phyloP scores from a whole-genome alignment of 2,329 filamentous ascomycete species.

The Beauveria sp. region DNA sequence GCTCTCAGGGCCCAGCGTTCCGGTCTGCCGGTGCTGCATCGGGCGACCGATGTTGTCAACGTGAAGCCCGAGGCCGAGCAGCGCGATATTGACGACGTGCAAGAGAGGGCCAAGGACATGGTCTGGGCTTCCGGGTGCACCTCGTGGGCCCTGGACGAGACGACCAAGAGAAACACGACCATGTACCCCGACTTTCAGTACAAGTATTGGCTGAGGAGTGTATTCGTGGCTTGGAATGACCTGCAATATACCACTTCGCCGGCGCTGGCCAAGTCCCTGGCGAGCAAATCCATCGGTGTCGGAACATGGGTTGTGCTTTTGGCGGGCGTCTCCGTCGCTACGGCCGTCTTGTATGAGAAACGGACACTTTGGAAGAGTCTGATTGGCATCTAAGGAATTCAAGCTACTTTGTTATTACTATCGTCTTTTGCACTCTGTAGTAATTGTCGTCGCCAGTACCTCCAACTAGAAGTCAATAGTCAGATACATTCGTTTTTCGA shows the following conservation, averaged over 20 bases:
- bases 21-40: not conserved
- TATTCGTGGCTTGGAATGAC: slow-evolving; percentile 34
- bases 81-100: slow-evolving; percentile 26
- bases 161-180: slow-evolving; percentile 39
- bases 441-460: no score
- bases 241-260: slow-evolving; percentile 11
- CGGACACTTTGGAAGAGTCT: not conserved
- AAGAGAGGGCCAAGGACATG: slow-evolving; percentile 32
- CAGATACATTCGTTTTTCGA: not conserved
- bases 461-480: no score
- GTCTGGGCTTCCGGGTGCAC: slow-evolving; percentile 44
- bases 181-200: slow-evolving; percentile 47
- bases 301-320: not conserved
- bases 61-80: slow-evolving; percentile 24
- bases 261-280: not conserved
- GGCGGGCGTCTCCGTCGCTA: not conserved
- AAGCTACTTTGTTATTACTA: not conserved
- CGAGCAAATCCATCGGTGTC: not conserved
- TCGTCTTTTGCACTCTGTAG: not conserved
- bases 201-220: slow-evolving; percentile 38
- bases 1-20: slow-evolving; percentile 16
- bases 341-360: not conserved
- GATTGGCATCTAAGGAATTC: not conserved
- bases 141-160: slow-evolving; percentile 42
- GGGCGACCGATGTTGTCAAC: slow-evolving; percentile 20